phyloP scores from a whole-genome alignment of 129 eudicot species.

The Ambrosia trifida region DNA sequence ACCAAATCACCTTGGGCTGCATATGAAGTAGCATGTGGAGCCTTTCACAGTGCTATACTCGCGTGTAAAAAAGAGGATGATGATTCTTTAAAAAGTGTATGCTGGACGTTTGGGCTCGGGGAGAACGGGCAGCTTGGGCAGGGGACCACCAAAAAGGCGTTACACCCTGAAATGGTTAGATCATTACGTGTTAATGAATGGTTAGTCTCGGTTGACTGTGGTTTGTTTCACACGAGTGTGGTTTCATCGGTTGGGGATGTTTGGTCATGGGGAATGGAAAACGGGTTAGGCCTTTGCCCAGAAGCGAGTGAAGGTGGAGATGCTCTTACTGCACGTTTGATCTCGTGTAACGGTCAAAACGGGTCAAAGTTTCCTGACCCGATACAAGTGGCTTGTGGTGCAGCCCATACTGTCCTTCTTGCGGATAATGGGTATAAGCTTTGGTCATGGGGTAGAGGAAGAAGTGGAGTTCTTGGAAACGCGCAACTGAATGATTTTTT shows the following conservation, averaged over 20 bases:
- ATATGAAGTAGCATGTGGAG: conserved; percentile 85
- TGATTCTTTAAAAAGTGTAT: conserved; percentile 48
- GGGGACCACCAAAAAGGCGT: conserved; percentile 52
- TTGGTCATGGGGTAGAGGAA: conserved; percentile 95
- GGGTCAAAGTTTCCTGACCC: conserved; percentile 53
- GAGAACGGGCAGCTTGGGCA: conserved; percentile 92
- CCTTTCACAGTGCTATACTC: conserved; percentile 70
- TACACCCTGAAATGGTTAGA: conserved; percentile 52
- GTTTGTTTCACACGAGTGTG: conserved; percentile 80
- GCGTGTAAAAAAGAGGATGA: conserved; percentile 48
- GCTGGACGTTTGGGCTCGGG: conserved; percentile 91
- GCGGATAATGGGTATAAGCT: conserved; percentile 63
- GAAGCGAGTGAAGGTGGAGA: conserved; percentile 76
- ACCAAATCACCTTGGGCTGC: conserved; percentile 54
- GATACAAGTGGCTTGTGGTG: conserved; percentile 79
- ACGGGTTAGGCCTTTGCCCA: conserved; percentile 82
- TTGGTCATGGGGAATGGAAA: conserved; percentile 99
- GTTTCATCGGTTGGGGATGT: conserved; percentile 90
- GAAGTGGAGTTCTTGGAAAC: conserved; percentile 90
- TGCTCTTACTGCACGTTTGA: conserved; percentile 57
- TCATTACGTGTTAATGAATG: conserved; percentile 47
- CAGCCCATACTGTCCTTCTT: conserved; percentile 85
- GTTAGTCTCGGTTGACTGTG: conserved; percentile 71
- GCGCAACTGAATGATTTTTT: conserved; percentile 53
- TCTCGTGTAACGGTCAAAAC: conserved; percentile 39